A percentile compares a stretch with the other conserved stretches of the same genome.
Evolutionary conservation across 345 rosid species (phyloP).

Genomic region (Melastoma malabathricum): DNA sequence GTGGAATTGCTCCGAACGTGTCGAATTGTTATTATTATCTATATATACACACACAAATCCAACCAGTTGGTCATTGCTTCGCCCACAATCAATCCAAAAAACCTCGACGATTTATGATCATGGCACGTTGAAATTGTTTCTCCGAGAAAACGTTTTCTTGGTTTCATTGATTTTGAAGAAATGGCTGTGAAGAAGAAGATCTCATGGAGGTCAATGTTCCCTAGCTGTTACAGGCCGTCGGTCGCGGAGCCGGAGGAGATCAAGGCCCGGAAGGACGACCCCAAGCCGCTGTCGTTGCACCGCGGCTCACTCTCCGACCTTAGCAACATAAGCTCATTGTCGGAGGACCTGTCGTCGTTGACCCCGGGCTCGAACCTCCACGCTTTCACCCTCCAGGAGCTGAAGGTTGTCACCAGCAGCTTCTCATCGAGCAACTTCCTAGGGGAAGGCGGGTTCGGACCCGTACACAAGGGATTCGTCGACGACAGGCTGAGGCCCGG

Average conservation of each 20-base stretch:
- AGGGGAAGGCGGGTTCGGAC: slow-evolving; percentile 6
- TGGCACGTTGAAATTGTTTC: too few species aligned
- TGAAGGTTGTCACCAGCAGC: slow-evolving; percentile 1
- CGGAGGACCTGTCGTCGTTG: not conserved
- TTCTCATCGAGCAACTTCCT: slow-evolving; percentile 2
- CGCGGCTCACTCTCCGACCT: not conserved
- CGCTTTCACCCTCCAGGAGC: slow-evolving; percentile 1
- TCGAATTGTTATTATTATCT: not conserved
- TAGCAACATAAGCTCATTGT: not conserved
- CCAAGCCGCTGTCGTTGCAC: slow-evolving; percentile 14
- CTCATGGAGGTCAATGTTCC: slow-evolving; percentile 37
- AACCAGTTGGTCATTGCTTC: not conserved
- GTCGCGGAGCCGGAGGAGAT: slow-evolving; percentile 2
- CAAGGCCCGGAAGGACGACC: slow-evolving; percentile 20
- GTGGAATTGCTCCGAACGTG: not conserved
- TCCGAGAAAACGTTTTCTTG: too few species aligned
- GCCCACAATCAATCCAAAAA: too few species aligned
- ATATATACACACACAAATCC: not conserved
- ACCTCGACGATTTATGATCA: too few species aligned
- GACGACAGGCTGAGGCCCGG: slow-evolving; percentile 3
- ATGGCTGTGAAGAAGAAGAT: slow-evolving; percentile 40
- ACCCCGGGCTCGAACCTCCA: slow-evolving; percentile 1
- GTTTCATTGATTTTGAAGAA: not conserved
- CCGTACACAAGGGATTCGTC: slow-evolving; percentile 2
- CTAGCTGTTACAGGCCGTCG: slow-evolving; percentile 28